Evolutionary conservation across 2,329 filamentous ascomycete species (phyloP), one percentile per base, ranked within the genome.

Genomic region (Diaporthe ampelina): DNA sequence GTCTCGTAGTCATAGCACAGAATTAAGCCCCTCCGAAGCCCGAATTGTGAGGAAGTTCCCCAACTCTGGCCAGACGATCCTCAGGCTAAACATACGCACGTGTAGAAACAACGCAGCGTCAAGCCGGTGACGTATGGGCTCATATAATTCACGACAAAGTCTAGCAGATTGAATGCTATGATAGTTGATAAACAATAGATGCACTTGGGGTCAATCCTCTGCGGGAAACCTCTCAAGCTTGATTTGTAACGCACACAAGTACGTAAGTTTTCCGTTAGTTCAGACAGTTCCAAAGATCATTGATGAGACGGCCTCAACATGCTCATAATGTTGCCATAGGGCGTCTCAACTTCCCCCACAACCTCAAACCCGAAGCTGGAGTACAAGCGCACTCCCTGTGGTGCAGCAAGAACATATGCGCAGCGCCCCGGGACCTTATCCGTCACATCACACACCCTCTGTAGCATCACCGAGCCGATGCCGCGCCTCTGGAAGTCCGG

Each of bases 321-420:
- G 40, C 58, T 63, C 24, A 4, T 45, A 8, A 63, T 63, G 58
- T 13, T 63, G 58, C 58, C 24, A 21, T 26, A 2, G 37, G 9
- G 24, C 24, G 24, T 63, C 58, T 63, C 15, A 32, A 45, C 58
- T 1, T 63, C 9, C 24, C 37, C 37, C 15, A 63, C 40, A 15
- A n/a, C 40, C 58, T 45, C 37, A 21, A 63, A 63, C 37, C 37
- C 58, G 43, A 45, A 63, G 0, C 21, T 63, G 15, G 58, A 63
- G 40, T 63, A 45, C 24, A 63, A 29, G 2, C 24, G 58, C 17
- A 63, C 17, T 10, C 58, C 40, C 40, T 48, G 40, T n/a, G 37
- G 58, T 32, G 58, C 58, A n/a, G 58, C 58, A 32, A 63, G 58
- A 2, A 63, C 37, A 63, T 63, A 63, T 3, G 24, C 40, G 32